phyloP scores from a whole-genome alignment of 139 green algal species.

The Tetradesmus lagerheimii region DNA sequence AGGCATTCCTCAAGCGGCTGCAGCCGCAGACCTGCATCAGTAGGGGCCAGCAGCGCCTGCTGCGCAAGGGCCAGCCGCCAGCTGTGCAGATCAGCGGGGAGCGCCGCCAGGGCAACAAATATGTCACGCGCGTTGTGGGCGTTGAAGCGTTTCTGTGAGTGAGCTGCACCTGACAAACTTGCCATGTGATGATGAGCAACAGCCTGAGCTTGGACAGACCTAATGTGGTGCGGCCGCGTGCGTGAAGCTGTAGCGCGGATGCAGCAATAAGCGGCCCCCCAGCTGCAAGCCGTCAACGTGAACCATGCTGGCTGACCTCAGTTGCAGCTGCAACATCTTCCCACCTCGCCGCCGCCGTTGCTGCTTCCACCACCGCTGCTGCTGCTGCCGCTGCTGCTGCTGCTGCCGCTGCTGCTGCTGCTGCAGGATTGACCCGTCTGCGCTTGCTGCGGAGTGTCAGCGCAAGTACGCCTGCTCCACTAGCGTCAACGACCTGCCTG shows the following conservation, averaged over 20 bases:
- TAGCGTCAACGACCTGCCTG: slow-evolving; percentile 54
- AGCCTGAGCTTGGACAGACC: neutral
- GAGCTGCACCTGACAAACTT: neutral
- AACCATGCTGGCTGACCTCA: no score
- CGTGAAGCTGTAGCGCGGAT: no score
- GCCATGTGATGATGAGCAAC: neutral
- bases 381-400: neutral
- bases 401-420: neutral
- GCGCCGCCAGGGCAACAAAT: slow-evolving; percentile 71
- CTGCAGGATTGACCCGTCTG: slow-evolving; percentile 26
- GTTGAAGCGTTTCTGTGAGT: slow-evolving; percentile 46
- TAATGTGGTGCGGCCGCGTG: no score
- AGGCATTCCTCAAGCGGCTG: slow-evolving; percentile 55
- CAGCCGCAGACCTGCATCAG: slow-evolving; percentile 59
- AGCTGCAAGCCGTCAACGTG: no score
- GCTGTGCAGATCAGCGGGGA: slow-evolving; percentile 56
- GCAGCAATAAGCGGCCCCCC: no score
- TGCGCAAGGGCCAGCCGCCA: slow-evolving; percentile 58
- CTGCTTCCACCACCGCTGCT: no score
- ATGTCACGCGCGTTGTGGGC: slow-evolving; percentile 53
- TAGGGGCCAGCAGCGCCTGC: slow-evolving; percentile 34
- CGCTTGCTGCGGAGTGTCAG: slow-evolving; percentile 26
- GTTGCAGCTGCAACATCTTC: no score
- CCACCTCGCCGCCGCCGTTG: no score
- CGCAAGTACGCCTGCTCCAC: slow-evolving; percentile 61